Conservation (phyloP, 768 basidiomycete species). For the Lactarius evosmus region DNA sequence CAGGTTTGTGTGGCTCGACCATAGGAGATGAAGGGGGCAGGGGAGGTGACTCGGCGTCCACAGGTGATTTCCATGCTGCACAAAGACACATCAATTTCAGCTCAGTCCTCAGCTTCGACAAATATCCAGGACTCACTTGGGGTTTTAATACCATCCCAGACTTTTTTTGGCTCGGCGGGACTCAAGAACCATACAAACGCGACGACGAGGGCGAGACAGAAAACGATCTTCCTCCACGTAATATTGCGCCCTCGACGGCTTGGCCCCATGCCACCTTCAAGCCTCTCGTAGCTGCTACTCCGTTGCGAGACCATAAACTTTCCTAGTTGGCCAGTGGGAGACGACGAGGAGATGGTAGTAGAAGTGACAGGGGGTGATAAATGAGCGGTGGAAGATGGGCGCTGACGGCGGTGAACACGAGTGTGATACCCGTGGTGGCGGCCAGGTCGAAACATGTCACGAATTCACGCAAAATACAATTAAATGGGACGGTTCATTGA, state of each 20-base stretch:
- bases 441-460: not conserved
- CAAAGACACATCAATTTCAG: not conserved
- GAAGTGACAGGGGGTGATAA: not conserved
- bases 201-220: conserved; percentile 55
- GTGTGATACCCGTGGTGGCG: not conserved
- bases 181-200: conserved; percentile 66
- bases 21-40: conserved; percentile 1
- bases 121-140: conserved; percentile 30
- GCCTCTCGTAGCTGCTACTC: conserved; percentile 52
- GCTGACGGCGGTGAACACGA: not conserved
- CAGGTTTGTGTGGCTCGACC: conserved; percentile 11
- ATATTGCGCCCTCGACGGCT: conserved; percentile 36
- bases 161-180: conserved; percentile 39
- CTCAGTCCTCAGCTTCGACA: not conserved
- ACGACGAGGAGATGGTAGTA: not conserved
- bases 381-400: not conserved
- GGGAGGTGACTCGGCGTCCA: not conserved
- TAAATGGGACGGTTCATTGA: not conserved
- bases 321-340: conserved; percentile 5
- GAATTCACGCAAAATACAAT: not conserved
- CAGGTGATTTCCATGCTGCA: conserved; percentile 8
- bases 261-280: conserved; percentile 60
- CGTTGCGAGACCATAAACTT: conserved; percentile 37
- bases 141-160: conserved; percentile 30
- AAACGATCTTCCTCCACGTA: conserved; percentile 65